Evolutionary conservation across 2,329 filamentous ascomycete genomes (phyloP).

Genomic region (Annulohypoxylon truncatum): DNA sequence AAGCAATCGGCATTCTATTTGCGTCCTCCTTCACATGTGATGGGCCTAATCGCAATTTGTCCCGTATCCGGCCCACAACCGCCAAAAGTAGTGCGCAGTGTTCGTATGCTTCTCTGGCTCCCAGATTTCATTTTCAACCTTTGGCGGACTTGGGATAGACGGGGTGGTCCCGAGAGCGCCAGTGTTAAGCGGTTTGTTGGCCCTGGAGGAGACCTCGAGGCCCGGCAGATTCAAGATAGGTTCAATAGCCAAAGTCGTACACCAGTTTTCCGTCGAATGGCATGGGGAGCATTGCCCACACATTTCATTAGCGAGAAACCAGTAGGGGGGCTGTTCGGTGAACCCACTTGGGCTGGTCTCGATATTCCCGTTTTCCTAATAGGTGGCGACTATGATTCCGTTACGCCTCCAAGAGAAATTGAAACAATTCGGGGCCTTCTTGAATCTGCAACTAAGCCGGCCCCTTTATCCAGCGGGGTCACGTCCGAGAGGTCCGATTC

Average conservation of each 20-base stretch:
- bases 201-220: slow-evolving; percentile 70
- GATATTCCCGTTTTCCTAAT: slow-evolving; percentile 81
- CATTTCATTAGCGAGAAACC: slow-evolving; percentile 63
- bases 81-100: slow-evolving; percentile 61
- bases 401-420: slow-evolving; percentile 79
- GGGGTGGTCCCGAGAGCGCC: slow-evolving; percentile 79
- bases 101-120: slow-evolving; percentile 72
- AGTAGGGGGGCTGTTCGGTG: slow-evolving; percentile 74
- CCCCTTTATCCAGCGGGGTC: not conserved
- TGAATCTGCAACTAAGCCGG: slow-evolving; percentile 25
- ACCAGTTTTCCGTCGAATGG: slow-evolving; percentile 84
- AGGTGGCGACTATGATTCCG: slow-evolving; percentile 78
- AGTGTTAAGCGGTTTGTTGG: slow-evolving; percentile 86
- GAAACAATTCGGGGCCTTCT: slow-evolving; percentile 70
- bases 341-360: slow-evolving; percentile 77
- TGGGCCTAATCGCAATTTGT: slow-evolving; percentile 84
- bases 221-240: slow-evolving; percentile 74
- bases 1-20: slow-evolving; percentile 59
- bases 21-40: slow-evolving; percentile 71
- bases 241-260: slow-evolving; percentile 89
- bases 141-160: slow-evolving; percentile 80
- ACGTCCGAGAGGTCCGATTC: slow-evolving; percentile 11
- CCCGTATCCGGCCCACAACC: slow-evolving; percentile 75
- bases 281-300: slow-evolving; percentile 74
- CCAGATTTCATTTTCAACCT: slow-evolving; percentile 80